These are phyloP conservation scores for Peronospora belbahrii DNA, from an alignment of 352 stramenopile genomes.

Conservation along the genomic window DNA sequence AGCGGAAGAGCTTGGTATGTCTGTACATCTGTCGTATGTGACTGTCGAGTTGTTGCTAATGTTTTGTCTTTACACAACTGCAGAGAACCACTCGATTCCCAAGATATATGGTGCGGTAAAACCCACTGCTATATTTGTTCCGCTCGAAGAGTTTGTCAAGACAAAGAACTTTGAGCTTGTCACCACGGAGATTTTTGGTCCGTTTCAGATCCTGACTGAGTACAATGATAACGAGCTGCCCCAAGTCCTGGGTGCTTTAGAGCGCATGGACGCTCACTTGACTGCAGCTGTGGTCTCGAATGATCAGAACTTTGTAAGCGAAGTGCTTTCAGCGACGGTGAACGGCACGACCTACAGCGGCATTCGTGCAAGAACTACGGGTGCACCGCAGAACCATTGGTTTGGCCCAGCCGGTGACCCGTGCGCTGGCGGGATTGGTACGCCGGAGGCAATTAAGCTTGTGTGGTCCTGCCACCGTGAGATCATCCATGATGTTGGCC, in stretches of 20 bases:
- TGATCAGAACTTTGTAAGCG: slow-evolving; percentile 90
- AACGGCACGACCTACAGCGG: slow-evolving; percentile 98
- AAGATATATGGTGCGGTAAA: slow-evolving; percentile 93
- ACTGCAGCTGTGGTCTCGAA: slow-evolving; percentile 97
- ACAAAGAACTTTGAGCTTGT: slow-evolving; percentile 90
- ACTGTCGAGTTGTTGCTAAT: slow-evolving; percentile 2
- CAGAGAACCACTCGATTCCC: slow-evolving; percentile 92
- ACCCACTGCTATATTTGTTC: slow-evolving; percentile 96
- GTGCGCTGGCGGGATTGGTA: slow-evolving; percentile 94
- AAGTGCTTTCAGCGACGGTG: slow-evolving; percentile 95
- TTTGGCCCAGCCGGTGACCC: slow-evolving; percentile 95
- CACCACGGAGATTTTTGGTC: slow-evolving; percentile 97
- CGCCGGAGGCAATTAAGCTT: slow-evolving; percentile 96
- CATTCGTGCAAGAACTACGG: slow-evolving; percentile 92
- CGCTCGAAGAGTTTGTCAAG: slow-evolving; percentile 93
- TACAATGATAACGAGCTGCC: slow-evolving; percentile 90
- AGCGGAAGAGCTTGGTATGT: slow-evolving; percentile 81
- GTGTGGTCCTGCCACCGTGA: slow-evolving; percentile 98
- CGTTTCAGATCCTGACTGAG: slow-evolving; percentile 95
- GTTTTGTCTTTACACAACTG: slow-evolving; percentile 1
- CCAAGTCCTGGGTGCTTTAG: slow-evolving; percentile 88
- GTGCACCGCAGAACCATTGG: slow-evolving; percentile 93
- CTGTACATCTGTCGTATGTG: background rate
- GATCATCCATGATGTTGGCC: slow-evolving; percentile 92
- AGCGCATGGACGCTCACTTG: slow-evolving; percentile 95